Conservation (phyloP, 1,284 basidiomycete genomes). For the Ustilago lituana region DNA sequence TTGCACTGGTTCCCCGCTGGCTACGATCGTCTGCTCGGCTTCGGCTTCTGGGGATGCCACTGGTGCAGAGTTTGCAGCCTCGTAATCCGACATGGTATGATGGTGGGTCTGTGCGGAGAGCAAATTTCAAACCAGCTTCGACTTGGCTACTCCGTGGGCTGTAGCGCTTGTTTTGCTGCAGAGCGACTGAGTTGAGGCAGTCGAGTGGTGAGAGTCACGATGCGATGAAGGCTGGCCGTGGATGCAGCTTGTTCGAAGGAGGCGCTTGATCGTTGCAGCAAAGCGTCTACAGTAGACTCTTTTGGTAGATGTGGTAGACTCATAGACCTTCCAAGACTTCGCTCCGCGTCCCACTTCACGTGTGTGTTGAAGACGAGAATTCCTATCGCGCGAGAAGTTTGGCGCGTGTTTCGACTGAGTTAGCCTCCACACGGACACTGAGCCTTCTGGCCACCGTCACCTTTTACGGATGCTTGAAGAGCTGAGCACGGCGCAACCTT, state of each 20-base stretch:
- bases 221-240: no score
- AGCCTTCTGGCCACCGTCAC: constrained; percentile 18
- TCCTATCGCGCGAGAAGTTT: constrained; percentile 37
- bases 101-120: constrained; percentile 16
- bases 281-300: no score
- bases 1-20: neutral
- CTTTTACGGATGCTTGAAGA: neutral
- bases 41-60: neutral
- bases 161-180: no score
- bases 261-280: no score
- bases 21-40: neutral
- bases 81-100: constrained; percentile 41
- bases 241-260: no score
- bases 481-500: constrained; percentile 12
- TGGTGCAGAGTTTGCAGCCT: constrained; percentile 8
- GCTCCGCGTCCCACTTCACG: constrained; percentile 15
- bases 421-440: constrained; percentile 20
- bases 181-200: neutral
- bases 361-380: constrained; percentile 3
- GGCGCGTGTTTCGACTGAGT: no score
- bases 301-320: no score
- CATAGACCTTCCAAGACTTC: constrained; percentile 5
- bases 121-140: no score
- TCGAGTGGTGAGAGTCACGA: neutral
- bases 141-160: no score